A percentile compares a stretch with the other conserved stretches of the same genome.
Evolutionary conservation across 257 asterid genomes (phyloP).

Genomic region (Marsdenia floribunda): DNA sequence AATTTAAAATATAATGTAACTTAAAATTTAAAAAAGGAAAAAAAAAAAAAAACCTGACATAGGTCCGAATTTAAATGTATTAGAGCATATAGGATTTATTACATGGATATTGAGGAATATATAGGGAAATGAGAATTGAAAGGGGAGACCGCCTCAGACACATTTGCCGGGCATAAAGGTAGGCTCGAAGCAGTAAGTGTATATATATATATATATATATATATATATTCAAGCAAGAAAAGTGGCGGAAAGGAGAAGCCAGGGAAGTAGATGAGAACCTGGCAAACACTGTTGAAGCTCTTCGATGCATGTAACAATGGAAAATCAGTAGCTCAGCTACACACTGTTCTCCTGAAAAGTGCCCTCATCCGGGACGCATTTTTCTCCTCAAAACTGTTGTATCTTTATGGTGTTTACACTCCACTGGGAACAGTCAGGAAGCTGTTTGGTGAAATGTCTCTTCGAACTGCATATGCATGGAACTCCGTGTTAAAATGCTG

Average conservation of each 20-base stretch:
- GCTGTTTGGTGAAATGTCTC: conserved; percentile 72
- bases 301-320: conserved; percentile 39
- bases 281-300: conserved; percentile 28
- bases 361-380: conserved; percentile 25
- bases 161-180: too few species aligned
- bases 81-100: too few species aligned
- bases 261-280: conserved; percentile 26
- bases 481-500: conserved; percentile 40
- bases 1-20: too few species aligned
- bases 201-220: too few species aligned
- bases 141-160: too few species aligned
- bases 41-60: too few species aligned
- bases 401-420: conserved; percentile 19
- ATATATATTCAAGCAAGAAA: not conserved
- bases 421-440: conserved; percentile 29
- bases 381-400: conserved; percentile 31
- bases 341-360: conserved; percentile 38
- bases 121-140: too few species aligned
- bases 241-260: not conserved
- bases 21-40: too few species aligned
- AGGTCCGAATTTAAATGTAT: too few species aligned
- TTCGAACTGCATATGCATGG: conserved; percentile 26
- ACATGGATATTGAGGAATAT: too few species aligned
- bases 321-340: conserved; percentile 38
- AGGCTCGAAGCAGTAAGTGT: too few species aligned